Percentiles rank a stretch among this genome's conserved stretches.
Evolutionary conservation across 257 asterid species (phyloP).

Genomic region (Nicotiana benthamiana): DNA sequence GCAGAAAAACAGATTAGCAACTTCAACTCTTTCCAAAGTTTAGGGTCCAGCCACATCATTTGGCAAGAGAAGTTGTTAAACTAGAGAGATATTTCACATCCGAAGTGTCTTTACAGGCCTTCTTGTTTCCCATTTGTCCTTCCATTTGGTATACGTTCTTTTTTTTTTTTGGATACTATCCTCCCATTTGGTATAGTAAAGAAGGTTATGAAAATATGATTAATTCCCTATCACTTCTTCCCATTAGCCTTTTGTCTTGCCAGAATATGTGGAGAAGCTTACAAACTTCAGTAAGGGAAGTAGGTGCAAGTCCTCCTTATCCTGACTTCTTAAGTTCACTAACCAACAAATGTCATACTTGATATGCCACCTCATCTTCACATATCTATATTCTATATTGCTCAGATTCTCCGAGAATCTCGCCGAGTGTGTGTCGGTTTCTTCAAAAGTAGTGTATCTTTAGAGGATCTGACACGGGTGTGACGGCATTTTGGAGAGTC

Average conservation of each 20-base stretch:
- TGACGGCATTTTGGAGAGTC: no score
- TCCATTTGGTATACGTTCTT: background rate
- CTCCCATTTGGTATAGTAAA: background rate
- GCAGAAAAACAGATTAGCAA: background rate
- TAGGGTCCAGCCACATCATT: background rate
- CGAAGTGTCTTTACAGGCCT: background rate
- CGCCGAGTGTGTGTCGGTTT: no score
- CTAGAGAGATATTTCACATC: background rate
- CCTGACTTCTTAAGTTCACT: background rate
- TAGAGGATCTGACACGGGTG: no score
- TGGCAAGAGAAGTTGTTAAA: background rate
- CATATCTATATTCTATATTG: background rate
- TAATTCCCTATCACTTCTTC: background rate
- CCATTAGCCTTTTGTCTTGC: background rate
- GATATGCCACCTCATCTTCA: background rate
- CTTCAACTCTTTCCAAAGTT: background rate
- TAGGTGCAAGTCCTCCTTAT: background rate
- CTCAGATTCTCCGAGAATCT: no score
- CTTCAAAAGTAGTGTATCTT: no score
- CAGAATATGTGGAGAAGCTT: background rate
- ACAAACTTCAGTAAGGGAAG: background rate
- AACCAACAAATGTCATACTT: background rate
- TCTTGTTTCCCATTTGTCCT: background rate
- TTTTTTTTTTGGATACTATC: background rate
- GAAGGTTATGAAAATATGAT: background rate